A percentile compares a stretch with the other conserved stretches of the same genome.
Conservation (phyloP, 1,284 basidiomycete genomes). For the Trametes versicolor region DNA sequence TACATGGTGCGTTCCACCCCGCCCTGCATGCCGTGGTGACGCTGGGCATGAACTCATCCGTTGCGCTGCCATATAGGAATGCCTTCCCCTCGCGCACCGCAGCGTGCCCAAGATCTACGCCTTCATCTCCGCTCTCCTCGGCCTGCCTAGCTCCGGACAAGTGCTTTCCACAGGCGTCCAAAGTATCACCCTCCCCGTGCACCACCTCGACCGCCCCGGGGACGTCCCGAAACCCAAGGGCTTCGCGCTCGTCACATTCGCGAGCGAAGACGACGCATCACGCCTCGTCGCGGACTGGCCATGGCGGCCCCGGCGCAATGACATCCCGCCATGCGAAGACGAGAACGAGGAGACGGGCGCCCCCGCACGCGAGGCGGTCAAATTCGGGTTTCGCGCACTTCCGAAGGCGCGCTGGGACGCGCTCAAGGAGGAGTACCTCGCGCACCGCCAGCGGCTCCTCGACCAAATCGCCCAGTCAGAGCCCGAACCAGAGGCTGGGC, state of each 20-base stretch:
- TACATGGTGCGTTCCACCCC: constrained; percentile 64
- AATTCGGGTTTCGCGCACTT: constrained; percentile 67
- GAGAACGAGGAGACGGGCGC: background rate
- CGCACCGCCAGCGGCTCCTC: constrained; percentile 61
- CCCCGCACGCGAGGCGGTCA: constrained; percentile 53
- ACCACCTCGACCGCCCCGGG: constrained; percentile 65
- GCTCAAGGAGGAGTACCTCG: constrained; percentile 71
- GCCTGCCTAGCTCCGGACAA: constrained; percentile 29
- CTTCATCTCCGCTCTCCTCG: constrained; percentile 55
- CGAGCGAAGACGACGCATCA: constrained; percentile 49
- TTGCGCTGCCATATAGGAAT: constrained; percentile 60
- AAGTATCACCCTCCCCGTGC: constrained; percentile 61
- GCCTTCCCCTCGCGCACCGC: constrained; percentile 65
- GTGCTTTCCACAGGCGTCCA: constrained; percentile 51
- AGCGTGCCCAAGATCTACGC: constrained; percentile 56
- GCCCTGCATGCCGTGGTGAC: no score
- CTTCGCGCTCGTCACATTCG: constrained; percentile 73
- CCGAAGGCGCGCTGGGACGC: constrained; percentile 67
- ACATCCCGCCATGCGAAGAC: background rate
- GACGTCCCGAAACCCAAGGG: constrained; percentile 70
- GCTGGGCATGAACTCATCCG: background rate
- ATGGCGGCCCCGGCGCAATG: constrained; percentile 54
- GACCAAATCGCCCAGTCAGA: constrained; percentile 49
- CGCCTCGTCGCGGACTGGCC: constrained; percentile 62
- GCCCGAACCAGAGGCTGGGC: background rate